Conservation (phyloP, 805 yeast genomes). For the Jamesozyma piceae region DNA sequence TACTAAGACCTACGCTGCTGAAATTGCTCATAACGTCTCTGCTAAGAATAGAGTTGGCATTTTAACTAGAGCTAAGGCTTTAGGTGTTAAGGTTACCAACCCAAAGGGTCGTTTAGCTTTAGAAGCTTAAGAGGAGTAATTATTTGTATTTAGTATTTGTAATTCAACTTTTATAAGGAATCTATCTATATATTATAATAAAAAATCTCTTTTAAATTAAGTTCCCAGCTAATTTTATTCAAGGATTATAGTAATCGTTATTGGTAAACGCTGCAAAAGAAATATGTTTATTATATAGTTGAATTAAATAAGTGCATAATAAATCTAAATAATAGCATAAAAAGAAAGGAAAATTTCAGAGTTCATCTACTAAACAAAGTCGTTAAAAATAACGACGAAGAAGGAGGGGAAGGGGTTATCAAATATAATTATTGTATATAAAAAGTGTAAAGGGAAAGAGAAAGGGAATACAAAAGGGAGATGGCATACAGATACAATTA, state of each 20-base stretch:
- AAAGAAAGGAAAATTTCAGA: neutral
- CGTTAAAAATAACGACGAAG: neutral
- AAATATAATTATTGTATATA: neutral
- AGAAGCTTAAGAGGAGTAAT: conserved; percentile 65
- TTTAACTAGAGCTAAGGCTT: conserved; percentile 93
- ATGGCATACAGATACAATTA: neutral
- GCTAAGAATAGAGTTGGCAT: conserved; percentile 97
- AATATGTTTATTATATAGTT: too few species aligned
- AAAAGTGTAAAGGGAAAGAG: neutral
- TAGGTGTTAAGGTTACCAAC: conserved; percentile 98
- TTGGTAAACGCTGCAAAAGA: neutral
- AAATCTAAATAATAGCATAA: neutral
- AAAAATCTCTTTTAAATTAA: conserved; percentile 4
- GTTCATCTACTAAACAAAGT: neutral
- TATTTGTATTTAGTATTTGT: conserved; percentile 3
- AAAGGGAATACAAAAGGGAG: neutral
- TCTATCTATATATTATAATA: conserved; percentile 5
- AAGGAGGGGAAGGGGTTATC: neutral
- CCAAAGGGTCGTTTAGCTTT: conserved; percentile 97
- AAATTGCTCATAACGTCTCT: conserved; percentile 97
- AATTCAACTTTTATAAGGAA: conserved; percentile 4
- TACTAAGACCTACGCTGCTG: conserved; percentile 99
- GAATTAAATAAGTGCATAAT: neutral
- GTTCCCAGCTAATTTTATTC: neutral
- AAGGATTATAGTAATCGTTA: neutral